phyloP scores from a whole-genome alignment of 768 basidiomycete genomes.

The Floccularia luteovirens region DNA sequence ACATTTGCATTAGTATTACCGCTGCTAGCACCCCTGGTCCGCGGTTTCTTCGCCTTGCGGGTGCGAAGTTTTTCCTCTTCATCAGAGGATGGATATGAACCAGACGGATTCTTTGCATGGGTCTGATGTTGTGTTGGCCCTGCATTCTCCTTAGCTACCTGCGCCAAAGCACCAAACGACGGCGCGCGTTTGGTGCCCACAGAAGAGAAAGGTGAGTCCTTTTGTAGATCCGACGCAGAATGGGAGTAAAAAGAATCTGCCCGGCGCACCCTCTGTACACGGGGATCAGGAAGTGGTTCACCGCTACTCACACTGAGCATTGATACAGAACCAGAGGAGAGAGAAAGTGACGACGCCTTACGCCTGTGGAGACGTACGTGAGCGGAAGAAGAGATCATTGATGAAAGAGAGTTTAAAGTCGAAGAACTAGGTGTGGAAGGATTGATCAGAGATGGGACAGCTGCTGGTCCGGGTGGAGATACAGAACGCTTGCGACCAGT shows the following conservation, averaged over 20 bases:
- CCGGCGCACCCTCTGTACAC: constrained; percentile 43
- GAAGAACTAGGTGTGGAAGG: constrained; percentile 62
- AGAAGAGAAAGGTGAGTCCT: constrained; percentile 15
- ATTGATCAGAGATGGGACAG: constrained; percentile 35
- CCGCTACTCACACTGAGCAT: constrained; percentile 26
- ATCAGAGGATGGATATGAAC: constrained; percentile 54
- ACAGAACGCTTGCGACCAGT: constrained; percentile 25
- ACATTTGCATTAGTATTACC: constrained; percentile 11
- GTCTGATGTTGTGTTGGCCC: constrained; percentile 4
- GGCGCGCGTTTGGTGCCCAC: constrained; percentile 49
- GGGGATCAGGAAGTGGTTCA: constrained; percentile 32
- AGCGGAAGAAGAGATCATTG: constrained; percentile 22
- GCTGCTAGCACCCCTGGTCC: too few species aligned
- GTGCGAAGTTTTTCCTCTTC: constrained; percentile 67
- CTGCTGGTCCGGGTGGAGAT: constrained; percentile 29
- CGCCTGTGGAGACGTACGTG: constrained; percentile 33
- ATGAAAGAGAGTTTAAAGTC: constrained; percentile 45
- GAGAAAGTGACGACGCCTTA: constrained; percentile 36
- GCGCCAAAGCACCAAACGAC: constrained; percentile 39
- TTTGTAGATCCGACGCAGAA: constrained; percentile 19
- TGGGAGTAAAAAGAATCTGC: constrained; percentile 38
- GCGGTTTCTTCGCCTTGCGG: constrained; percentile 55
- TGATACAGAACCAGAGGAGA: constrained; percentile 36
- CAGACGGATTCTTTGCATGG: constrained; percentile 24
- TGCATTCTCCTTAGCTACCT: constrained; percentile 13